These are phyloP conservation scores for Picochlorum sp. DNA, from an alignment of 139 green algal species.

Conservation along the genomic window DNA sequence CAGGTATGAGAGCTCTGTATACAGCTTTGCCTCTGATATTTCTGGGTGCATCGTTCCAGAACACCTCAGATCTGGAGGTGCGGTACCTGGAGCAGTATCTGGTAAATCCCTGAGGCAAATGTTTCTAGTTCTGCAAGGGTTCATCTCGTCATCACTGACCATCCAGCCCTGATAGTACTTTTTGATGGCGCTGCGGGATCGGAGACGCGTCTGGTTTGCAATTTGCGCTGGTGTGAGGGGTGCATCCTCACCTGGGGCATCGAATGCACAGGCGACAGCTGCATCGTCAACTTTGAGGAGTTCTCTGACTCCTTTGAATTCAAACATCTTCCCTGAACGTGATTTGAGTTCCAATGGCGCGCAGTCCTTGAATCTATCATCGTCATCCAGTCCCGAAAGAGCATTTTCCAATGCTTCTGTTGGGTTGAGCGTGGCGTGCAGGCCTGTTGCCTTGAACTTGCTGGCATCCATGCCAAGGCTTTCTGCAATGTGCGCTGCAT, in stretches of 20 bases:
- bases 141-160: constrained; percentile 59
- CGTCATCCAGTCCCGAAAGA: constrained; percentile 55
- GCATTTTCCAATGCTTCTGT: constrained; percentile 35
- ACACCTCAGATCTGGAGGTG: constrained; percentile 18
- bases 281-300: constrained; percentile 20
- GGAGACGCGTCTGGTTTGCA: constrained; percentile 63
- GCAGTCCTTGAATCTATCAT: constrained; percentile 54
- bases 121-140: constrained; percentile 37
- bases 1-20: constrained; percentile 56
- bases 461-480: constrained; percentile 87
- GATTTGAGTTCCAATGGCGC: constrained; percentile 41
- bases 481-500: constrained; percentile 74
- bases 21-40: constrained; percentile 45
- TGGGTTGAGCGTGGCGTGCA: constrained; percentile 3
- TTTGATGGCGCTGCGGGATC: constrained; percentile 20
- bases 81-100: not conserved
- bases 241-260: constrained; percentile 14
- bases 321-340: constrained; percentile 11
- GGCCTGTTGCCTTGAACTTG: constrained; percentile 37
- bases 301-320: constrained; percentile 45
- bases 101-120: constrained; percentile 28
- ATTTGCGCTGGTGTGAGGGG: constrained; percentile 44
- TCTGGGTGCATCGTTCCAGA: constrained; percentile 28
- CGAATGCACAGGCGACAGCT: constrained; percentile 16
- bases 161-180: constrained; percentile 60